Conservation (phyloP, 805 yeast genomes). For the Kluyveromyces wickerhamii region DNA sequence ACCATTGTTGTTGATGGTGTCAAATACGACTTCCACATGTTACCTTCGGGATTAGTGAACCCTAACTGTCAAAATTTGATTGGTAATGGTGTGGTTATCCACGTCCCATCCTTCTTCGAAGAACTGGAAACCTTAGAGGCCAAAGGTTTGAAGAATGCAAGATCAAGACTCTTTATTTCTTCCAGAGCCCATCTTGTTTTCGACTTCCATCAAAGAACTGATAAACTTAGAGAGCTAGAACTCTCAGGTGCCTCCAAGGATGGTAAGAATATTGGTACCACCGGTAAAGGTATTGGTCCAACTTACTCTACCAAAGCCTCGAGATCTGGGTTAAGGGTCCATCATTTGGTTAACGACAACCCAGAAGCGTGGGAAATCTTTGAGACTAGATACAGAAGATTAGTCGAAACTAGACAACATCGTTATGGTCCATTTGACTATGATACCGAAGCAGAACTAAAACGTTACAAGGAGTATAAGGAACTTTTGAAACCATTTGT, state of each 20-base stretch:
- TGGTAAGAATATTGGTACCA: conserved; percentile 90
- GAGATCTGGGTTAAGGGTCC: conserved; percentile 94
- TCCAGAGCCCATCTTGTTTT: conserved; percentile 95
- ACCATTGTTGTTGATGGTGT: conserved; percentile 85
- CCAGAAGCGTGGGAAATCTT: conserved; percentile 93
- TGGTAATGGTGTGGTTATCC: conserved; percentile 95
- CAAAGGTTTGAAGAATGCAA: conserved; percentile 57
- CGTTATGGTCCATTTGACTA: conserved; percentile 92
- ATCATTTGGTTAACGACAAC: conserved; percentile 84
- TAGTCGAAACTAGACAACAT: conserved; percentile 72
- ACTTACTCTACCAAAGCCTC: conserved; percentile 95
- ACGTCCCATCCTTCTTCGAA: conserved; percentile 84
- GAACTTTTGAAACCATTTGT: conserved; percentile 81
- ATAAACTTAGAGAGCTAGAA: conserved; percentile 90
- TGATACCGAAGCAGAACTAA: conserved; percentile 74
- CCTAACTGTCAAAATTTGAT: conserved; percentile 82
- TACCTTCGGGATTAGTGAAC: conserved; percentile 96
- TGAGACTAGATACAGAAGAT: conserved; percentile 64
- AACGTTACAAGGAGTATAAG: conserved; percentile 64
- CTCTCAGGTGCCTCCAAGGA: conserved; percentile 42
- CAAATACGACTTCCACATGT: conserved; percentile 97
- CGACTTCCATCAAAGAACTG: conserved; percentile 97
- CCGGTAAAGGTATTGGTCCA: conserved; percentile 99
- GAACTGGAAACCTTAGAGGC: conserved; percentile 75
- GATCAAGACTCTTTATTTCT: conserved; percentile 75